Base-by-base conservation (phyloP, 2,329 filamentous ascomycete species). In the Sclerotinia nivalis region DNA sequence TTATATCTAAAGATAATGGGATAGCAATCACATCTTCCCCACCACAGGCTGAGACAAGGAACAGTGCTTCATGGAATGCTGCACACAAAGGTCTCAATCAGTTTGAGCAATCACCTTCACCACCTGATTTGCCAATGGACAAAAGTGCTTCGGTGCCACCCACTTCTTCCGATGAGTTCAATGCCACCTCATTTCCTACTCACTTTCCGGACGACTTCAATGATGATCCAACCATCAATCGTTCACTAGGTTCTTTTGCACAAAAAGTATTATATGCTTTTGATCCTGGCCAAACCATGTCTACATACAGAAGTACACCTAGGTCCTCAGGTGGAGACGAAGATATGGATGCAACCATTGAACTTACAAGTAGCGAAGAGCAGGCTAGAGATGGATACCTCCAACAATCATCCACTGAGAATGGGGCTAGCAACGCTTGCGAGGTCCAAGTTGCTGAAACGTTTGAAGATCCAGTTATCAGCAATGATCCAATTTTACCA, bases 21-120 rank as follows among this genome's bases (percentile, higher is more conserved):
- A 73, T 85, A 88, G 74, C 75, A 40, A 66, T 74, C 37, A 70
- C 73, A 15, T 75, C 75, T 12, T 76, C 75, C 10, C 75, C 75
- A 43, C 75, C 75, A 18, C 72, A 74, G 47, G 25, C 58, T 25
- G 37, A 18, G 20, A 28, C 20, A 37, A 25, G 43, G 2, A 47
- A 47, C 18, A 2, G 40, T 52, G 15, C 40, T 12, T 22, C 34
- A 18, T n/a, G 25, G 4, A 15, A 8, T 25, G 5, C 22, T 37
- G 28, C 4, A 25, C 13, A 37, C 4, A 25, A 50, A 62, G 60
- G 2, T 7, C 7, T 37, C 28, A 12, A 52, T 54, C 9, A 43
- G n/a, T 22, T 25, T 12, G 34, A 8, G n/a, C 61, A 65, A 28
- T 52, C 61, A 28, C 10, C n/a, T 43, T 15, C 52, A 28, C 61